phyloP scores from a whole-genome alignment of 1,139 yeast genomes.

The Meyerozyma athensensis region DNA sequence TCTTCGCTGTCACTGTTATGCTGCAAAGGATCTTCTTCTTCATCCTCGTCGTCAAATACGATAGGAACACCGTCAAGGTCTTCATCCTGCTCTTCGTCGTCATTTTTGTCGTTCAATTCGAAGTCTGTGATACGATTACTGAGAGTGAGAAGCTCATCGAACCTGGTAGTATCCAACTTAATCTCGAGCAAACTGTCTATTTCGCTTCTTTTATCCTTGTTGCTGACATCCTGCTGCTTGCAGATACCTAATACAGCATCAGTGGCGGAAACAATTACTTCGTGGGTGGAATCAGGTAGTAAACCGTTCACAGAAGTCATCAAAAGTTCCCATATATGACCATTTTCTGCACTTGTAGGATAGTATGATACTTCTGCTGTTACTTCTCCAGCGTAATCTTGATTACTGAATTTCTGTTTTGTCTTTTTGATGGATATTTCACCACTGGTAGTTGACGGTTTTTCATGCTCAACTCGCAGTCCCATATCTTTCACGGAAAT shows the following conservation, averaged over 20 bases:
- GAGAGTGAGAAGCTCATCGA: constrained; percentile 50
- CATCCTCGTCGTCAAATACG: constrained; percentile 22
- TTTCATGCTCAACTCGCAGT: constrained; percentile 23
- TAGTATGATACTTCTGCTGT: constrained; percentile 22
- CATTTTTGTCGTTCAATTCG: constrained; percentile 23
- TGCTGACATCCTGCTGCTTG: constrained; percentile 30
- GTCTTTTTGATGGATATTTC: constrained; percentile 3
- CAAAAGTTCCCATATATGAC: constrained; percentile 27
- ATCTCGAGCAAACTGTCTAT: constrained; percentile 41
- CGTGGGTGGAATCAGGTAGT: constrained; percentile 38
- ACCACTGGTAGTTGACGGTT: background rate
- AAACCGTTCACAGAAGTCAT: constrained; percentile 23
- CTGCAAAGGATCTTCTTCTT: constrained; percentile 13
- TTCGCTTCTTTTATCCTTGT: constrained; percentile 30
- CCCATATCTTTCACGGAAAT: constrained; percentile 71
- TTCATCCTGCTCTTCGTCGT: constrained; percentile 26
- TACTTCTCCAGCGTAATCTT: constrained; percentile 40
- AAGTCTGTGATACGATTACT: constrained; percentile 58
- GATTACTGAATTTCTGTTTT: constrained; percentile 38
- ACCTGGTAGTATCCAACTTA: constrained; percentile 39
- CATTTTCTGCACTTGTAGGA: constrained; percentile 22
- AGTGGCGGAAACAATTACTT: constrained; percentile 51
- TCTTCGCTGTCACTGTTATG: constrained; percentile 7
- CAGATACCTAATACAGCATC: constrained; percentile 62
- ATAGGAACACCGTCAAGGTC: constrained; percentile 20